Evolutionary conservation across 768 basidiomycete species (phyloP).

Genomic region (Termitomyces titanicus): DNA sequence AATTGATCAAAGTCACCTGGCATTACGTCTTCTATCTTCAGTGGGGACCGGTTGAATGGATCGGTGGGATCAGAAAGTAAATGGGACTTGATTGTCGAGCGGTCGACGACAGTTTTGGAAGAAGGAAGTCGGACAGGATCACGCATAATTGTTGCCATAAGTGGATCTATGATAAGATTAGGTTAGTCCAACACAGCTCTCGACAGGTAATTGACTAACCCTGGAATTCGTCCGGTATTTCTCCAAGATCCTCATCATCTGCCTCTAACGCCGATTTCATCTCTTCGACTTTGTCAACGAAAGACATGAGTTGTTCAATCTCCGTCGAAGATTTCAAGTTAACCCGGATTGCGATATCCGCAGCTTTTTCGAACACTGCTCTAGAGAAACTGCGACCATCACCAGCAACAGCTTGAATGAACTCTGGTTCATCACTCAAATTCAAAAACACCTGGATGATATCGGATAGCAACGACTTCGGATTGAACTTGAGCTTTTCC

Average conservation of each 20-base stretch:
- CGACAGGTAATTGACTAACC: constrained; percentile 43
- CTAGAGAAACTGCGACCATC: constrained; percentile 91
- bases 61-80: constrained; percentile 88
- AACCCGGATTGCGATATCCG: constrained; percentile 56
- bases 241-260: constrained; percentile 83
- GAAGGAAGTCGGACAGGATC: constrained; percentile 91
- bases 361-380: constrained; percentile 79
- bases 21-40: constrained; percentile 74
- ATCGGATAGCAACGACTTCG: constrained; percentile 76
- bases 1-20: constrained; percentile 45
- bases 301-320: constrained; percentile 61
- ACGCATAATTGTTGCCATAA: constrained; percentile 91
- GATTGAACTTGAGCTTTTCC: constrained; percentile 88
- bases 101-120: constrained; percentile 76
- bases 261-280: constrained; percentile 76
- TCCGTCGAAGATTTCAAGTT: constrained; percentile 75
- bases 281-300: constrained; percentile 83
- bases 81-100: constrained; percentile 92
- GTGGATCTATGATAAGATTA: constrained; percentile 53
- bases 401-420: constrained; percentile 83
- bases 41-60: constrained; percentile 90
- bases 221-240: constrained; percentile 92
- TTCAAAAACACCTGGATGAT: constrained; percentile 91
- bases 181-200: neutral
- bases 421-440: constrained; percentile 73